These are phyloP conservation scores for Colletotrichum incanum DNA, from an alignment of 2,329 filamentous ascomycete species.

Conservation along the genomic window DNA sequence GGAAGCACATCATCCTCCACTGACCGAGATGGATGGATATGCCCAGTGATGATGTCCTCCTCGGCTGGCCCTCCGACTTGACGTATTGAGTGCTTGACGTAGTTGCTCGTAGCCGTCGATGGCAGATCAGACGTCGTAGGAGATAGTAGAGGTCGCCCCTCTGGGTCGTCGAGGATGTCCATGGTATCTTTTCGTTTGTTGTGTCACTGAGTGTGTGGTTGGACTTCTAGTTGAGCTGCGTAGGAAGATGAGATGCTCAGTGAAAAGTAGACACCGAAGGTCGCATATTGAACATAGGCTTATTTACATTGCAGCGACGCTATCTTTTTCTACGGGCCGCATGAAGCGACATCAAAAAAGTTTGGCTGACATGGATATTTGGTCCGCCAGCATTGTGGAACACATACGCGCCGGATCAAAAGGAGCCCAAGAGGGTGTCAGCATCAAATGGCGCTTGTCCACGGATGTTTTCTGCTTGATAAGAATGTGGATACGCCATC, in stretches of 20 bases:
- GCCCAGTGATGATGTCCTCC: background rate
- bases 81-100: background rate
- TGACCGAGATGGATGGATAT: slow-evolving; percentile 41
- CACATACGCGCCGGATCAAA: background rate
- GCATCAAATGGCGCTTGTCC: slow-evolving; percentile 4
- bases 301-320: no score
- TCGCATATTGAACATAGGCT: background rate
- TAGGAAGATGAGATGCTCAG: no score
- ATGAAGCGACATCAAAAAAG: background rate
- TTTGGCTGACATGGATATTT: background rate
- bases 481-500: slow-evolving; percentile 17
- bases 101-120: background rate
- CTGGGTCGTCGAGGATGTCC: slow-evolving; percentile 3
- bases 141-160: slow-evolving; percentile 23
- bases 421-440: background rate
- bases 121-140: background rate
- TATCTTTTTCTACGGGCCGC: background rate
- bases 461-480: slow-evolving; percentile 26
- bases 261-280: background rate
- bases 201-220: background rate
- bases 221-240: no score
- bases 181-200: background rate
- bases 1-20: slow-evolving; percentile 73
- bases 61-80: background rate
- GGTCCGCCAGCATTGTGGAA: background rate